Evolutionary conservation across 345 rosid genomes (phyloP), one percentile per base, ranked within the genome.

Genomic region (Eucalyptus regnans): DNA sequence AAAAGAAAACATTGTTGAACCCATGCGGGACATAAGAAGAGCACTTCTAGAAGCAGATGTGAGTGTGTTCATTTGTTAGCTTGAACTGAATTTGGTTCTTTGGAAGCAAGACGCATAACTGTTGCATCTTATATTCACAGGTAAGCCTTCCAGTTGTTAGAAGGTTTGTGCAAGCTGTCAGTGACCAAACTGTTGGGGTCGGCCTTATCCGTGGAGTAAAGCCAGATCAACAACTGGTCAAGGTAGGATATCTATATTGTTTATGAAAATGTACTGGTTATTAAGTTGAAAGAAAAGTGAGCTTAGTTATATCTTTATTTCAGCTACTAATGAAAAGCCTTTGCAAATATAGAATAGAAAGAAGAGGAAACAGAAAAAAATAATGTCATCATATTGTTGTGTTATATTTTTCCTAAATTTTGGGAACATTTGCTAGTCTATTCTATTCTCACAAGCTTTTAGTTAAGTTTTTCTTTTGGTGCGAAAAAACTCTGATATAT

Each of bases 21-120:
- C 99, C n/a, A 97, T 98, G 99, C 91, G 96, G 88, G 99, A 98
- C 91, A 98, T 98, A 76, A 95, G 99, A 91, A 94, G 99, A 93
- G 98, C 98, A 80, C 99, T 98, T 86, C 88, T 98, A 60, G 99
- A 98, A 95, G 99, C 99, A 37, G 99, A 98, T 95, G 99, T 98
- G 92, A 96, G 97, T 91, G 64, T 43, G 49, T 88, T 88, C 90
- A n/a, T 76, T 54, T 56, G 64, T 89, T 50, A 15, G 51, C 9
- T 33, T 58, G 50, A 60, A 58, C 60, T 86, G 14, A 71, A 33
- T 33, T 81, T 25, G 25, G 64, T 86, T 17, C 50, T 50, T 50
- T 66, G 79, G 54, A 50, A 33, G 71, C 50, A 16, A 29, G 46
- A 60, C 23, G 11, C 41, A 46, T 51, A 50, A 20, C 86, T 79